Base-by-base conservation (phyloP, 768 basidiomycete genomes). In the Phylloporus arenicola region DNA sequence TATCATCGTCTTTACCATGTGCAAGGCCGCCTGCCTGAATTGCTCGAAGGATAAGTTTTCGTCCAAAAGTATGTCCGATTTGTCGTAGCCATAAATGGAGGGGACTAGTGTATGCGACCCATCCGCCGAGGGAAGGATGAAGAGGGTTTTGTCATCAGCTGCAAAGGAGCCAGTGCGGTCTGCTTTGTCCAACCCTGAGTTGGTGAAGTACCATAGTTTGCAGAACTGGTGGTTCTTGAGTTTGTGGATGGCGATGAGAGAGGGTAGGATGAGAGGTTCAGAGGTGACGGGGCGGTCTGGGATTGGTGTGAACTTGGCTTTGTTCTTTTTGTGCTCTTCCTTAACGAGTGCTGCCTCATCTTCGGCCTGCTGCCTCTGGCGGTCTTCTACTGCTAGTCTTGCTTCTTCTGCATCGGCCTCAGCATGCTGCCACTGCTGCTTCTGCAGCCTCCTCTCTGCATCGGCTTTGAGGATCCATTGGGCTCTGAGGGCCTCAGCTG, bases 141-240 rank as follows among this genome's bases (percentile, higher is more conserved):
- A 30, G 17, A 48, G 29, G 2, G 45, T 3, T 17, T 39, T 14
- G 14, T 33, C 42, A 13, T 56, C 51, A 16, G 48, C 37, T 2
- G 42, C 17, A 3, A 34, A 29, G 2, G 20, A 24, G 13, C 31
- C 31, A 17, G 27, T 34, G 13, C 7, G 3, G 7, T 43, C 42
- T 0, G 60, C 51, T 22, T 51, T 33, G 5, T 48, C 31, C 0
- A 57, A 25, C 14, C 57, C 55, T 1, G 19, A 16, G 19, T 58
- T 61, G 11, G 57, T 57, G 53, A 54, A 61, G 33, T 55, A 55
- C 50, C 50, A 43, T 37, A 51, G 38, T 9, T 45, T 11, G 13
- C 42, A 45, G 50, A 25, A 50, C 2, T 16, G 17, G n/a, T 44
- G 38, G 13, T 38, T 46, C 14, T 38, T 38, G 4, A 51, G 29